Conservation (phyloP, 495 filamentous ascomycete genomes). For the Hapsidospora chrysogenum region DNA sequence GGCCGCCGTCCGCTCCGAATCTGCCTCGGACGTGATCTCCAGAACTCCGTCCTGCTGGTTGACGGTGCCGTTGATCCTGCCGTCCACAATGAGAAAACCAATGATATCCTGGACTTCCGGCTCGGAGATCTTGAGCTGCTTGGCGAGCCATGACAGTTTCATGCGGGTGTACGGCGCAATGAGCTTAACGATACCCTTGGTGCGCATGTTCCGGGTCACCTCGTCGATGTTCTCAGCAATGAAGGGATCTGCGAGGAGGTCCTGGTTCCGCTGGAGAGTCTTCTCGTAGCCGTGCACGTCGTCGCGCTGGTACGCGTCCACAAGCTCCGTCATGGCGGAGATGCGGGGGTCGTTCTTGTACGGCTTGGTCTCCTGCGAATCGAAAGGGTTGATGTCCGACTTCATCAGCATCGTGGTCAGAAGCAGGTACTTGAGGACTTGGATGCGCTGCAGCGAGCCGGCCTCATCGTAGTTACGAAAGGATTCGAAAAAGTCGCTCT, state of each 20-base stretch:
- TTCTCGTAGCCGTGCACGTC: slow-evolving; percentile 85
- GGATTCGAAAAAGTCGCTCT: slow-evolving; percentile 95
- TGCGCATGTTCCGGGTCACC: slow-evolving; percentile 95
- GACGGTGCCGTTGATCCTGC: slow-evolving; percentile 72
- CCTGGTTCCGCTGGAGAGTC: slow-evolving; percentile 73
- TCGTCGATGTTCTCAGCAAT: slow-evolving; percentile 99
- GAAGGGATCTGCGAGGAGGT: slow-evolving; percentile 82
- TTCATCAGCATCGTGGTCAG: slow-evolving; percentile 97
- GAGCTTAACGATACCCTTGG: slow-evolving; percentile 82
- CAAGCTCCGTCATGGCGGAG: slow-evolving; percentile 89
- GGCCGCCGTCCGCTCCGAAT: slow-evolving; percentile 56
- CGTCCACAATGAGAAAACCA: slow-evolving; percentile 79
- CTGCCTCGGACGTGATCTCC: slow-evolving; percentile 56
- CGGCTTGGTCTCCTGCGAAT: slow-evolving; percentile 98
- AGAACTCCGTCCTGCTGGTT: slow-evolving; percentile 76
- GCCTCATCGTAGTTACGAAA: slow-evolving; percentile 99
- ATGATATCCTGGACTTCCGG: slow-evolving; percentile 85
- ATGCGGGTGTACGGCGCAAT: slow-evolving; percentile 93
- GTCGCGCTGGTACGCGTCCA: slow-evolving; percentile 90
- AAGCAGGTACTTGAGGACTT: slow-evolving; percentile 93
- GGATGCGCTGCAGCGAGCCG: slow-evolving; percentile 86
- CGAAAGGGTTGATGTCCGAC: slow-evolving; percentile 98
- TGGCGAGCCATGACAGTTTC: slow-evolving; percentile 68
- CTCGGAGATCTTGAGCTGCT: slow-evolving; percentile 67
- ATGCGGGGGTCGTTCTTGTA: slow-evolving; percentile 94